phyloP scores from a whole-genome alignment of 352 stramenopile genomes.

The Pythium folliculosum region DNA sequence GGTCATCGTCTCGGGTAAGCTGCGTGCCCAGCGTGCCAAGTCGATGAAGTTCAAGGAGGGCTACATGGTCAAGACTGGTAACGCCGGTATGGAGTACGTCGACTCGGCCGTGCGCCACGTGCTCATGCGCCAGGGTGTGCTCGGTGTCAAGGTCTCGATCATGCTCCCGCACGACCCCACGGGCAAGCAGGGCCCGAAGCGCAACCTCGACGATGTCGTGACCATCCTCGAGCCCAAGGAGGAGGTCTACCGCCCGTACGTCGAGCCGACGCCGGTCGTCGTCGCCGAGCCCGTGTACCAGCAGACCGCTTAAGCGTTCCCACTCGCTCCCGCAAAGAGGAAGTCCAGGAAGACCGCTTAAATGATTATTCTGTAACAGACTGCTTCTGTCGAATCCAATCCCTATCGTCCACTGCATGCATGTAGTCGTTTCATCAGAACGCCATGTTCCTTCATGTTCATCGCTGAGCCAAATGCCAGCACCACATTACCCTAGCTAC shows the following conservation, averaged over 20 bases:
- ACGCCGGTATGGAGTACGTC: conserved; percentile 98
- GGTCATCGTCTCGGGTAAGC: conserved; percentile 99
- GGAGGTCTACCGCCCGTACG: conserved; percentile 86
- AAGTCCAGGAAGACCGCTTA: conserved; percentile 19
- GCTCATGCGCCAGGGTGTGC: conserved; percentile 99
- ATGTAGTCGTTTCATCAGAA: too few species aligned
- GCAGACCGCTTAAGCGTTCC: conserved; percentile 46
- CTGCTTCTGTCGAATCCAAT: conserved; percentile 31
- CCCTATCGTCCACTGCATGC: neutral
- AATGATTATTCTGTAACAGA: conserved; percentile 37
- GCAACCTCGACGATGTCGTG: conserved; percentile 97
- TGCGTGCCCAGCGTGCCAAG: conserved; percentile 99
- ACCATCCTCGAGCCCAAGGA: conserved; percentile 99
- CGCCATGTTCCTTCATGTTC: too few species aligned
- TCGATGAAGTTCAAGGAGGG: conserved; percentile 99
- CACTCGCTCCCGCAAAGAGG: neutral
- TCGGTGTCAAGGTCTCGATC: conserved; percentile 99
- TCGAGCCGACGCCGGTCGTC: conserved; percentile 64
- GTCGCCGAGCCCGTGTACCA: conserved; percentile 44
- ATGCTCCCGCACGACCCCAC: conserved; percentile 99
- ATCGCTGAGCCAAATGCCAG: too few species aligned
- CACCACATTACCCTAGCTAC: too few species aligned
- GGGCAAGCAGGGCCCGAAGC: conserved; percentile 97
- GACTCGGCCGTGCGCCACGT: conserved; percentile 98
- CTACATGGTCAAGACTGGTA: conserved; percentile 99